These are phyloP conservation scores for Plenodomus biglobosus DNA, from an alignment of 2,329 filamentous ascomycete species.

Conservation along the genomic window DNA sequence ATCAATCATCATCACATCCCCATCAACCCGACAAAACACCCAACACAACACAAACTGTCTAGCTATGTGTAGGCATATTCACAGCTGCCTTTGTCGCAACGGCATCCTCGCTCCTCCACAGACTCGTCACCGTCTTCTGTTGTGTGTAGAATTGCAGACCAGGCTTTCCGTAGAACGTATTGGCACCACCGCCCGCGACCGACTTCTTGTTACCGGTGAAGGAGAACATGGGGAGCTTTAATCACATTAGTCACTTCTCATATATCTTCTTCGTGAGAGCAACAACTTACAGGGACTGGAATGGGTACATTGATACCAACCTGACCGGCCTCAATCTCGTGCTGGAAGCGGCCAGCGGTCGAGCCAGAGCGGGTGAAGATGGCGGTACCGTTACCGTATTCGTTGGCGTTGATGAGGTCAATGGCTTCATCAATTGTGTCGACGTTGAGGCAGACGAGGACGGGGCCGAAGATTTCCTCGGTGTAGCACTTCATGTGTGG, in stretches of 20 bases:
- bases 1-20: not conserved
- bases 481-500: conserved; percentile 80
- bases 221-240: conserved; percentile 60
- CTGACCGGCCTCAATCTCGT: conserved; percentile 80
- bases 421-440: conserved; percentile 78
- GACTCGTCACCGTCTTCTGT: conserved; percentile 91
- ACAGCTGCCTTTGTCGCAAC: conserved; percentile 82
- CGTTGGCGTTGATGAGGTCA: conserved; percentile 78
- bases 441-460: conserved; percentile 78
- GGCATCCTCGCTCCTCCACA: conserved; percentile 86
- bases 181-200: conserved; percentile 86
- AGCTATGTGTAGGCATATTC: conserved; percentile 75
- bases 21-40: too few species aligned
- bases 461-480: conserved; percentile 84
- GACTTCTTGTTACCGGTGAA: conserved; percentile 78
- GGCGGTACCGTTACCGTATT: conserved; percentile 83
- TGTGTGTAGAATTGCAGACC: conserved; percentile 96
- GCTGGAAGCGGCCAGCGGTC: conserved; percentile 76
- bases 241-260: not conserved
- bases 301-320: conserved; percentile 85
- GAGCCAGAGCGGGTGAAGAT: conserved; percentile 80
- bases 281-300: conserved; percentile 57
- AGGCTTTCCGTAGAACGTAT: conserved; percentile 92
- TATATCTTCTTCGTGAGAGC: too few species aligned
- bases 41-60: too few species aligned